Conservation (phyloP, 1,284 basidiomycete genomes). For the Fistulinella cinereoalba region DNA sequence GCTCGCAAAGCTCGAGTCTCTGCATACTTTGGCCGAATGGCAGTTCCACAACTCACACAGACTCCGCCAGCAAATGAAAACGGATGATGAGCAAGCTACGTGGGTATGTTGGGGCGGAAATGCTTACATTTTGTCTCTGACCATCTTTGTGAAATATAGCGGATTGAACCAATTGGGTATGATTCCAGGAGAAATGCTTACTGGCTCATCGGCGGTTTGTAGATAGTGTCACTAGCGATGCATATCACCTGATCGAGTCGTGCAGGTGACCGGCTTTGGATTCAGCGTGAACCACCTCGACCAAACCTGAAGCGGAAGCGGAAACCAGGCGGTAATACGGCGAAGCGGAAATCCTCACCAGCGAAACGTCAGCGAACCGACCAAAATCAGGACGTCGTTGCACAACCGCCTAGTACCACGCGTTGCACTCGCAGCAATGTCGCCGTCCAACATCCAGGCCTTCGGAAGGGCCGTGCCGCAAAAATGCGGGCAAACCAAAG, state of each 20-base stretch:
- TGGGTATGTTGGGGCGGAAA: conserved; percentile 55
- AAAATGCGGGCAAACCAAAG: conserved; percentile 69
- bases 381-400: background rate
- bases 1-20: conserved; percentile 73
- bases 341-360: conserved; percentile 16
- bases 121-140: conserved; percentile 2
- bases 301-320: conserved; percentile 60
- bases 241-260: conserved; percentile 6
- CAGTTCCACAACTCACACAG: conserved; percentile 73
- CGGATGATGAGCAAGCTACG: conserved; percentile 67
- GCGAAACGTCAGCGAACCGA: conserved; percentile 25
- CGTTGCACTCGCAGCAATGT: conserved; percentile 13
- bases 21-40: conserved; percentile 75
- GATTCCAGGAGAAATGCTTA: conserved; percentile 82
- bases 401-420: conserved; percentile 14
- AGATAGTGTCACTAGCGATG: conserved; percentile 3
- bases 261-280: conserved; percentile 79
- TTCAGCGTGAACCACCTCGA: conserved; percentile 68
- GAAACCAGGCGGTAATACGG: conserved; percentile 22
- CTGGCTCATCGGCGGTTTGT: conserved; percentile 80
- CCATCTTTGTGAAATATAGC: conserved; percentile 41
- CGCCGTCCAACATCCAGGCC: conserved; percentile 20
- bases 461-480: conserved; percentile 54
- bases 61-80: conserved; percentile 68
- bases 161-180: conserved; percentile 85